phyloP scores from a whole-genome alignment of 73 alveolate species.

The Breviolum minutum region DNA sequence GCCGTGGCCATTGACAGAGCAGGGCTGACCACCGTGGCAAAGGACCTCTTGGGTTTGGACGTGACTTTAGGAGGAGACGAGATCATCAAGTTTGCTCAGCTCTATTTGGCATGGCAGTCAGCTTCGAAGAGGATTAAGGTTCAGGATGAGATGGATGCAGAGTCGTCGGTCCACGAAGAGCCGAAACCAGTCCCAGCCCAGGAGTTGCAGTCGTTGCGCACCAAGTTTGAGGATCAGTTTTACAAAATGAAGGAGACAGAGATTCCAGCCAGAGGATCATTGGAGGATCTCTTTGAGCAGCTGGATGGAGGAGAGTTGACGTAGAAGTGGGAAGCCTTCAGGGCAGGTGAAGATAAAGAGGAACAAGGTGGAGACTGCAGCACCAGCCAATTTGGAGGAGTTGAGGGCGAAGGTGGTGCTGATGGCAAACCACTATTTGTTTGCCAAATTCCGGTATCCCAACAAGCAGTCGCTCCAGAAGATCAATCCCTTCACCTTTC shows the following conservation, averaged over 20 bases:
- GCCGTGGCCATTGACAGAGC: neutral
- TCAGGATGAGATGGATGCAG: conserved; percentile 5
- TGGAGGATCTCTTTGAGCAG: neutral
- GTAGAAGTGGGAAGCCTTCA: neutral
- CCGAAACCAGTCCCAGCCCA: neutral
- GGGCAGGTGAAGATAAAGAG: neutral
- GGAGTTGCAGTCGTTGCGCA: neutral
- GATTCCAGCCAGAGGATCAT: neutral
- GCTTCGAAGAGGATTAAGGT: neutral
- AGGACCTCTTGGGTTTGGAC: neutral
- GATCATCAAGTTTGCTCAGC: neutral
- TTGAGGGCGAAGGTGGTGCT: neutral
- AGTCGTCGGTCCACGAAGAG: neutral
- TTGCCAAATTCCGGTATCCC: neutral
- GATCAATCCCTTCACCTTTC: neutral
- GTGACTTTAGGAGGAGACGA: neutral
- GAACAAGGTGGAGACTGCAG: neutral
- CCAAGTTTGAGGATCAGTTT: neutral
- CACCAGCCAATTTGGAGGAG: neutral
- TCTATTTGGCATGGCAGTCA: neutral
- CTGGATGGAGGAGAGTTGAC: conserved; percentile 9
- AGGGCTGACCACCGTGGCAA: neutral
- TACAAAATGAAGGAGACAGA: conserved; percentile 1
- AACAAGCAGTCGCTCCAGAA: neutral
- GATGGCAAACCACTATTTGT: neutral